Percentiles rank a stretch among this genome's conserved stretches.
Conservation (phyloP, 2,329 filamentous ascomycete genomes). For the Cucurbitaria berberidis region DNA sequence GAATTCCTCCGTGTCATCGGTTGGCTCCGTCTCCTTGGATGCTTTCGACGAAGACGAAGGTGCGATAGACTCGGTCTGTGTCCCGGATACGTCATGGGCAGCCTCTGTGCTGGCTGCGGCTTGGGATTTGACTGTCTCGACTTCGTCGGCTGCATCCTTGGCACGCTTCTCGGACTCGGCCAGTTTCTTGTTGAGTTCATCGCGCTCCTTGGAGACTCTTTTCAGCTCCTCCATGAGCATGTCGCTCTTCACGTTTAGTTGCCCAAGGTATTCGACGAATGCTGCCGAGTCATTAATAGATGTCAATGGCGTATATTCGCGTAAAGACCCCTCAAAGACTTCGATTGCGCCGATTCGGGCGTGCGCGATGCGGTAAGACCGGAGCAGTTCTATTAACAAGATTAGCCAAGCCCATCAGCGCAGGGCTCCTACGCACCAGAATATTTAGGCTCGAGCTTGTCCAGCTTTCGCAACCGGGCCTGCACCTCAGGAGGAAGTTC, state of each 20-base stretch:
- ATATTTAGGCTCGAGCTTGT: constrained; percentile 87
- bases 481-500: constrained; percentile 78
- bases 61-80: constrained; percentile 32
- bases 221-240: constrained; percentile 96
- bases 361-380: constrained; percentile 91
- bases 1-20: constrained; percentile 70
- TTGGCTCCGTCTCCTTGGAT: constrained; percentile 30
- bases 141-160: constrained; percentile 67
- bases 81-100: constrained; percentile 35
- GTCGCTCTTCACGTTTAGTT: constrained; percentile 82
- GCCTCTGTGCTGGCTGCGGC: constrained; percentile 17
- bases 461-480: constrained; percentile 80
- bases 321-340: constrained; percentile 87
- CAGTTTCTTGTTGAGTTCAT: constrained; percentile 77
- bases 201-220: constrained; percentile 80
- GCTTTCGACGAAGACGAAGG: constrained; percentile 33
- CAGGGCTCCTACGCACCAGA: constrained; percentile 62
- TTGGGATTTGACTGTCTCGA: constrained; percentile 59
- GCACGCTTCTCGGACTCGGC: constrained; percentile 71
- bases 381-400: constrained; percentile 72
- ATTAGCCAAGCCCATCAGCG: constrained; percentile 18
- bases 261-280: constrained; percentile 86
- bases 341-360: constrained; percentile 85
- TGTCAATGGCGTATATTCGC: constrained; percentile 89
- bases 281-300: constrained; percentile 86